These are phyloP conservation scores for Wickerhamiella azymoides DNA, from an alignment of 805 yeast genomes.

Conservation along the genomic window DNA sequence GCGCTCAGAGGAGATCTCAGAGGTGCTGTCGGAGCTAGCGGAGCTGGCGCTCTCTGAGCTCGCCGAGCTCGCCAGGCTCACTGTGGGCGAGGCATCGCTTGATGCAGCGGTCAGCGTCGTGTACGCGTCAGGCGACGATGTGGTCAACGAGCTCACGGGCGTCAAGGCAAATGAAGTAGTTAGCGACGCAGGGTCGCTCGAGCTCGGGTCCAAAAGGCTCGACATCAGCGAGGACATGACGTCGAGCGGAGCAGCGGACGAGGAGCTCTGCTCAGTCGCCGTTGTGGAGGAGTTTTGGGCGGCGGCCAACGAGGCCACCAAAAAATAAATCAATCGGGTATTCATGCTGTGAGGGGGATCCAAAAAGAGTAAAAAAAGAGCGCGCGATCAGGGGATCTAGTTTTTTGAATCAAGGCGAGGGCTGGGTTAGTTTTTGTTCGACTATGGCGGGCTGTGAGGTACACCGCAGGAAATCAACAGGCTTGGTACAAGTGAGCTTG, in stretches of 20 bases:
- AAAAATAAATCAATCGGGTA: not conserved
- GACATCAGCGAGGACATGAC: not conserved
- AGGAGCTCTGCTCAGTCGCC: not conserved
- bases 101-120: not conserved
- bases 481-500: not conserved
- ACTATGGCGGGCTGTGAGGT: not conserved
- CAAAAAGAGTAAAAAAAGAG: conserved; percentile 2
- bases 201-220: not conserved
- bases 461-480: too few species aligned
- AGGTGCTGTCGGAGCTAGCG: not conserved
- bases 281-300: conserved; percentile 5
- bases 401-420: not conserved
- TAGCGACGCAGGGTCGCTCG: not conserved
- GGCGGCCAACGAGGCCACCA: not conserved
- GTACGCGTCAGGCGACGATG: not conserved
- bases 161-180: not conserved
- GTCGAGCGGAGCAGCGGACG: not conserved
- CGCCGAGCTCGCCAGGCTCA: not conserved
- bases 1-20: too few species aligned
- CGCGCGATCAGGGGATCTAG: conserved; percentile 6
- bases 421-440: not conserved
- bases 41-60: not conserved
- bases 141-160: not conserved
- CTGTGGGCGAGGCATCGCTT: conserved; percentile 1
- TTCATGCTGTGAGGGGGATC: not conserved